A percentile compares a stretch with the other conserved stretches of the same genome.
Evolutionary conservation across 805 yeast species (phyloP).

Genomic region (Lachancea dasiensis): DNA sequence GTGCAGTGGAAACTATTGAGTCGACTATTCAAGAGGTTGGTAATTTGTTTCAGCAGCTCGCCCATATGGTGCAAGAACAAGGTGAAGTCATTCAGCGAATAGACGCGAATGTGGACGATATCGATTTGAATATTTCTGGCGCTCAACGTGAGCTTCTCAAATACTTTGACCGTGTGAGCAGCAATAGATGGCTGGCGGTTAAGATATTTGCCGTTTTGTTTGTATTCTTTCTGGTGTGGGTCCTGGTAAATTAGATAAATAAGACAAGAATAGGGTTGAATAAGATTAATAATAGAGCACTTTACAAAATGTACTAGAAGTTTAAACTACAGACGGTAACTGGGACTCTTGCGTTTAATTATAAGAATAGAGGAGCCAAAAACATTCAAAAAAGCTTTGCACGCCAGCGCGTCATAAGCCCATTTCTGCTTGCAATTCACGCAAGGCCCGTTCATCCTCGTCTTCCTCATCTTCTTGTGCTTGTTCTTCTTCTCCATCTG

Average conservation of each 20-base stretch:
- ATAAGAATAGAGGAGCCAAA: too few species aligned
- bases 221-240: slow-evolving; percentile 72
- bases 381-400: too few species aligned
- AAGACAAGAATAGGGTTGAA: too few species aligned
- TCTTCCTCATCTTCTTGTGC: slow-evolving; percentile 50
- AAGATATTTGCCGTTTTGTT: slow-evolving; percentile 85
- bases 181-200: slow-evolving; percentile 86
- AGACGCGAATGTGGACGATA: slow-evolving; percentile 92
- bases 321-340: too few species aligned
- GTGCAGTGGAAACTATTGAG: slow-evolving; percentile 94
- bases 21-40: slow-evolving; percentile 97
- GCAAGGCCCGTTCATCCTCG: slow-evolving; percentile 78
- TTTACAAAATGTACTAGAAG: not conserved
- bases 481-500: slow-evolving; percentile 33
- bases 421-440: slow-evolving; percentile 81
- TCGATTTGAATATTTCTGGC: slow-evolving; percentile 79
- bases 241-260: slow-evolving; percentile 58
- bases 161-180: slow-evolving; percentile 80
- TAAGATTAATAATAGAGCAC: slow-evolving; percentile 4
- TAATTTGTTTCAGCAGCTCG: slow-evolving; percentile 85
- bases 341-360: too few species aligned
- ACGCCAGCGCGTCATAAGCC: slow-evolving; percentile 44
- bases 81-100: slow-evolving; percentile 94
- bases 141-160: slow-evolving; percentile 92
- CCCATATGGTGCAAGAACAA: slow-evolving; percentile 97